Evolutionary conservation across 2,329 filamentous ascomycete species (phyloP).

Genomic region (Colletotrichum tropicale): DNA sequence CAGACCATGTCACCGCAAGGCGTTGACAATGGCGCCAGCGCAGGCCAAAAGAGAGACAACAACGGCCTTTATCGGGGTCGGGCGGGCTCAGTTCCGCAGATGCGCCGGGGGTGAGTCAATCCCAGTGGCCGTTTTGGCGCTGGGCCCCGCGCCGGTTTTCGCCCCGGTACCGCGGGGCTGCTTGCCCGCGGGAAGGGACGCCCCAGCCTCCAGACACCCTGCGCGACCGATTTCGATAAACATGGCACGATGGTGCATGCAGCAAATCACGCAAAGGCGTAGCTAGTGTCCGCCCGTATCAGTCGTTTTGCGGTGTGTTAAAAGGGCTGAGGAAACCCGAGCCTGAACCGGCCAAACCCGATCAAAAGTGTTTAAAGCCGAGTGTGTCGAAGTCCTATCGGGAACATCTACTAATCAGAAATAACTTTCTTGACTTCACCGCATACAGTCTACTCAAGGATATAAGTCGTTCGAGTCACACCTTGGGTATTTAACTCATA

Average conservation of each 20-base stretch:
- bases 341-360: background rate
- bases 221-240: background rate
- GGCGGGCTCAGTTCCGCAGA: background rate
- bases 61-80: background rate
- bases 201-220: background rate
- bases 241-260: background rate
- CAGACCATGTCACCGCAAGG: background rate
- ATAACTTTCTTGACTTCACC: background rate
- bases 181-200: slow-evolving; percentile 13
- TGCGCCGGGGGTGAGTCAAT: background rate
- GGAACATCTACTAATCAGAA: background rate
- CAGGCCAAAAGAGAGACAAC: background rate
- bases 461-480: background rate
- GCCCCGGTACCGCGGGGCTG: slow-evolving; percentile 1
- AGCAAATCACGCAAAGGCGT: background rate
- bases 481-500: accelerated
- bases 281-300: background rate
- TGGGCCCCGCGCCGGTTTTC: slow-evolving; percentile 19
- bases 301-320: background rate
- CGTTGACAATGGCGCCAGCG: background rate
- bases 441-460: background rate
- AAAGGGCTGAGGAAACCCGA: background rate
- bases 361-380: background rate
- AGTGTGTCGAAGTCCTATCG: background rate
- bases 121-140: background rate